Conservation (phyloP, 2,329 filamentous ascomycete genomes). For the Epichloe uncinata region DNA sequence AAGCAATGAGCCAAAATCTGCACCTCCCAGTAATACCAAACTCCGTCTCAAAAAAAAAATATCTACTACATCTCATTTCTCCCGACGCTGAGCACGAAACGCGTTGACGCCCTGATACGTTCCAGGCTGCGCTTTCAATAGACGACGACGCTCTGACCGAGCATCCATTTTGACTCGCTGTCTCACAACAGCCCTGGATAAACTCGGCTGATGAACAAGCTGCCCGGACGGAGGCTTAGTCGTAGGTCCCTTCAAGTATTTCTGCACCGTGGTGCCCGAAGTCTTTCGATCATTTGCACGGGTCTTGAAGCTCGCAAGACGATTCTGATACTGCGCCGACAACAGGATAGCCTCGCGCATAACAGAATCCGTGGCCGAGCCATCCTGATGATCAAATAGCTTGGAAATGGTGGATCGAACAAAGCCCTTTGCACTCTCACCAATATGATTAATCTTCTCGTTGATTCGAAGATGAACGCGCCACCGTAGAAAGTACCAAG, state of each 20-base stretch:
- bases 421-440: conserved; percentile 4
- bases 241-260: neutral
- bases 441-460: conserved; percentile 3
- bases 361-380: conserved; percentile 13
- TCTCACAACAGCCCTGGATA: neutral
- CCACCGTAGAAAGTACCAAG: conserved; percentile 26
- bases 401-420: conserved; percentile 9
- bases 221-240: neutral
- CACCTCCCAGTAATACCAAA: neutral
- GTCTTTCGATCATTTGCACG: neutral
- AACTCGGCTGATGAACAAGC: neutral
- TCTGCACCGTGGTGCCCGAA: neutral
- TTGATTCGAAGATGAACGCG: conserved; percentile 13
- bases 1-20: neutral
- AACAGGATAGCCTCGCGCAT: conserved; percentile 17
- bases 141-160: conserved; percentile 4
- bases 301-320: conserved; percentile 9
- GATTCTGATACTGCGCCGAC: conserved; percentile 13
- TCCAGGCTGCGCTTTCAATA: conserved; percentile 3
- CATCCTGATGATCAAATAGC: conserved; percentile 6
- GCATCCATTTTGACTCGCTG: conserved; percentile 1
- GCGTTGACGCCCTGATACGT: conserved; percentile 16
- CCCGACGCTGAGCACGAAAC: conserved; percentile 10
- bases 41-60: neutral
- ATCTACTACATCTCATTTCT: neutral